These are phyloP conservation scores for Cantharellus cinnabarinus DNA, from an alignment of 768 basidiomycete species.

Conservation along the genomic window DNA sequence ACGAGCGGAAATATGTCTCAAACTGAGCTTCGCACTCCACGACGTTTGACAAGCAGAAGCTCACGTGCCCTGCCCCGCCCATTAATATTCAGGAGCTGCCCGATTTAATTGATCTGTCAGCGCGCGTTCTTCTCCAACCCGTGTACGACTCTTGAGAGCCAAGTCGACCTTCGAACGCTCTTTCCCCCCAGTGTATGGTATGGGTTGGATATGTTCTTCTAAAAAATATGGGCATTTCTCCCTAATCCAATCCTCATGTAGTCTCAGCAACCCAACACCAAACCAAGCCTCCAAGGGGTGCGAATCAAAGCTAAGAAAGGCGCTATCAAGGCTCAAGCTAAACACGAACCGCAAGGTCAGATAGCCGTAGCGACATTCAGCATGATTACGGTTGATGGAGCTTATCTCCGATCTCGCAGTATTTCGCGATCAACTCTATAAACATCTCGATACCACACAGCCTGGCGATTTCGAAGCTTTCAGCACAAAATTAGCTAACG, in stretches of 20 bases:
- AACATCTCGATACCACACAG: slow-evolving; percentile 68
- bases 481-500: slow-evolving; percentile 68
- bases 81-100: too few relatives aligned
- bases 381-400: slow-evolving; percentile 1
- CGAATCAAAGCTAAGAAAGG: slow-evolving; percentile 86
- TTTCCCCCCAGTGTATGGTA: too few relatives aligned
- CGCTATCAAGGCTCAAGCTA: slow-evolving; percentile 78
- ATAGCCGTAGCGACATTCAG: slow-evolving; percentile 3
- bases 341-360: slow-evolving; percentile 74
- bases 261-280: neutral
- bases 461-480: slow-evolving; percentile 67
- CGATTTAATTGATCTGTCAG: too few relatives aligned
- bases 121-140: too few relatives aligned
- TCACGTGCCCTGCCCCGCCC: too few relatives aligned
- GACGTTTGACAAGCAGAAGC: too few relatives aligned
- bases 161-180: too few relatives aligned
- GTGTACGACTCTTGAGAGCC: too few relatives aligned
- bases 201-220: too few relatives aligned
- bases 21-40: too few relatives aligned
- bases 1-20: too few relatives aligned
- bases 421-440: slow-evolving; percentile 85
- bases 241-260: neutral
- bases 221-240: too few relatives aligned
- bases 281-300: slow-evolving; percentile 22
- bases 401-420: slow-evolving; percentile 25